phyloP scores from a whole-genome alignment of 257 asterid genomes.

The Salvia miltiorrhiza region DNA sequence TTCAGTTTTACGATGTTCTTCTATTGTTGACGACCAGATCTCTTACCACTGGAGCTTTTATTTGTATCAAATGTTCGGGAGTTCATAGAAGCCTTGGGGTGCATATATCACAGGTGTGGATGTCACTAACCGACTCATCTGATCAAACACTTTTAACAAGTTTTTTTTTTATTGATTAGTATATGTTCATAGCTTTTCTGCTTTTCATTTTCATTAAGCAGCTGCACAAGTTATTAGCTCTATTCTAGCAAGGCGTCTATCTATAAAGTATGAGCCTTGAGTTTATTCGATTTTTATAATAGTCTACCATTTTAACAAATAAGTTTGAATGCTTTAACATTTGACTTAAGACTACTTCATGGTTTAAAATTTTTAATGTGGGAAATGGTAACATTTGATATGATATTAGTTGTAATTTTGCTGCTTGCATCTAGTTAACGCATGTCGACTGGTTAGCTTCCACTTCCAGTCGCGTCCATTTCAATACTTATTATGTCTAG shows the following conservation, averaged over 20 bases:
- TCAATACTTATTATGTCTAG: neutral
- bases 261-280: neutral
- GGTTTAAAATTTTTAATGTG: too few relatives aligned
- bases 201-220: neutral
- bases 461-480: neutral
- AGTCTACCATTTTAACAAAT: neutral
- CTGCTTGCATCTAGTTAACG: neutral
- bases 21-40: constrained; percentile 50
- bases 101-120: constrained; percentile 73
- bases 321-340: neutral
- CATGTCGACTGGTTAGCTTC: too few relatives aligned
- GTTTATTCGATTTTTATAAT: neutral
- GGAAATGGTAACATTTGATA: too few relatives aligned
- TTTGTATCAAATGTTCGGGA: constrained; percentile 94
- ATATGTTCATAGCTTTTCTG: neutral
- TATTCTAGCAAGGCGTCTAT: neutral
- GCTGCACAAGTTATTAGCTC: neutral
- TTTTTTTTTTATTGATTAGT: neutral
- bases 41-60: constrained; percentile 64
- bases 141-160: neutral
- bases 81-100: constrained; percentile 95
- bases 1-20: neutral
- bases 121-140: neutral
- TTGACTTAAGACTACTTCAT: too few relatives aligned
- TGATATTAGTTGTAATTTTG: too few relatives aligned